These are phyloP conservation scores for Groenewaldozyma auringiensis DNA, from an alignment of 1,139 yeast species.

Conservation along the genomic window DNA sequence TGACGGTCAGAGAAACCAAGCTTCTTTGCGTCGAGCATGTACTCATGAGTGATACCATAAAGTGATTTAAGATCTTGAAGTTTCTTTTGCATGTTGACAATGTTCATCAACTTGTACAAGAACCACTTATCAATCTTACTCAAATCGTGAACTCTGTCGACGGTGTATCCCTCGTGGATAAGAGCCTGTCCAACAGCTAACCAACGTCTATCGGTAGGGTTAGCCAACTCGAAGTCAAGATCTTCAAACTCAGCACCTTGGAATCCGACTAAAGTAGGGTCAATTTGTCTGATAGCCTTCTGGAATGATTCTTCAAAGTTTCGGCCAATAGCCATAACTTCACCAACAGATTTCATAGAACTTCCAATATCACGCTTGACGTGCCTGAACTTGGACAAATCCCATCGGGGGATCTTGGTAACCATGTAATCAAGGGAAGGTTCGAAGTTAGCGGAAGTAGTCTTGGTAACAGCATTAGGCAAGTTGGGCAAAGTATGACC, in stretches of 20 bases:
- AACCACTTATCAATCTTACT: slow-evolving; percentile 96
- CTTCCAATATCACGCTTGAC: slow-evolving; percentile 91
- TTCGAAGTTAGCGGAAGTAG: slow-evolving; percentile 94
- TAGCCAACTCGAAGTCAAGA: slow-evolving; percentile 69
- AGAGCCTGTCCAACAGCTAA: slow-evolving; percentile 97
- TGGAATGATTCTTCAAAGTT: slow-evolving; percentile 96
- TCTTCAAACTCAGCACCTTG: slow-evolving; percentile 74
- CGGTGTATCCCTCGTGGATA: slow-evolving; percentile 80
- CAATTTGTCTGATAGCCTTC: slow-evolving; percentile 95
- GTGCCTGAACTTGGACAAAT: slow-evolving; percentile 87
- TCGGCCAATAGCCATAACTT: slow-evolving; percentile 98
- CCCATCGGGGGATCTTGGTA: slow-evolving; percentile 98
- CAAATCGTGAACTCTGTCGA: slow-evolving; percentile 83
- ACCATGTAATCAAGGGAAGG: slow-evolving; percentile 96
- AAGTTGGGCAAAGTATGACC: slow-evolving; percentile 92
- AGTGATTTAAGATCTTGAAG: slow-evolving; percentile 58
- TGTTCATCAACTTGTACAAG: slow-evolving; percentile 81
- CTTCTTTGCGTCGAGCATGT: slow-evolving; percentile 76
- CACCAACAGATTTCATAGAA: slow-evolving; percentile 98
- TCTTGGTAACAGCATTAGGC: slow-evolving; percentile 93
- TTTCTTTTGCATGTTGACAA: slow-evolving; percentile 80
- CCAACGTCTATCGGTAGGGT: slow-evolving; percentile 98
- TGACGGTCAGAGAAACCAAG: slow-evolving; percentile 94
- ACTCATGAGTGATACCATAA: slow-evolving; percentile 53
- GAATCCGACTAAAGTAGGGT: slow-evolving; percentile 85